Percentiles rank a stretch among this genome's conserved stretches.
phyloP scores from a whole-genome alignment of 371 early-diverging fungal species.

The Haplosporangium sp. region DNA sequence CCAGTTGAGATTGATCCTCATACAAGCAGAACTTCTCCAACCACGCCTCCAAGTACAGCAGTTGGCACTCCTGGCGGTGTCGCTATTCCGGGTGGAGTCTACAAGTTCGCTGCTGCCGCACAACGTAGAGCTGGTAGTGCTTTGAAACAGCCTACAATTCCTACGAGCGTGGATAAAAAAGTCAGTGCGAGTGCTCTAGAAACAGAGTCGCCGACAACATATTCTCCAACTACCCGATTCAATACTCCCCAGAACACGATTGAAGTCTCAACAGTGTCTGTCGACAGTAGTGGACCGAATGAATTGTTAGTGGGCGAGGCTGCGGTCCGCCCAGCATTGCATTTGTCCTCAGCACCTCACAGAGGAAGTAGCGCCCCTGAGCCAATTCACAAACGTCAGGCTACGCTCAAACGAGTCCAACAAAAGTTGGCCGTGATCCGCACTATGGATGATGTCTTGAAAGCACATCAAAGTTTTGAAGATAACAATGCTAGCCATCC shows the following conservation, averaged over 20 bases:
- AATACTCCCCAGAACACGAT: slow-evolving; percentile 5
- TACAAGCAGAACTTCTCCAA: slow-evolving; percentile 4
- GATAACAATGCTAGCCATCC: slow-evolving; percentile 43
- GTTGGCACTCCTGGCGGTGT: not conserved
- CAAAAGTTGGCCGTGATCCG: slow-evolving; percentile 15
- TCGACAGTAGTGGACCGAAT: not conserved
- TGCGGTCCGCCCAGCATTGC: not conserved
- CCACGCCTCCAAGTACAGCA: not conserved
- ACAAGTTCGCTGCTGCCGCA: not conserved
- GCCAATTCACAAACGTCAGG: not conserved
- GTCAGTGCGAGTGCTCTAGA: not conserved
- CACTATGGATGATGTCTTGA: slow-evolving; percentile 25
- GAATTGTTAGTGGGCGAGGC: not conserved
- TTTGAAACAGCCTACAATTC: not conserved
- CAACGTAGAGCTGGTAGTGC: not conserved
- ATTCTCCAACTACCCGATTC: slow-evolving; percentile 2
- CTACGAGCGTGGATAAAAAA: not conserved
- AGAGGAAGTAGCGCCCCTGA: not conserved
- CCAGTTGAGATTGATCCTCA: slow-evolving; percentile 22
- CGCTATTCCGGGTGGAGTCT: not conserved
- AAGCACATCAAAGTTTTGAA: slow-evolving; percentile 8
- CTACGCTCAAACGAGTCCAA: slow-evolving; percentile 25
- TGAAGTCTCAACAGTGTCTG: not conserved
- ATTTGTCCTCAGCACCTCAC: not conserved
- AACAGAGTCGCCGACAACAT: slow-evolving; percentile 16